Percentiles rank a stretch among this genome's conserved stretches.
These are phyloP conservation scores for Chrysanthemum seticuspe DNA, from an alignment of 129 eudicot species.

Conservation along the genomic window DNA sequence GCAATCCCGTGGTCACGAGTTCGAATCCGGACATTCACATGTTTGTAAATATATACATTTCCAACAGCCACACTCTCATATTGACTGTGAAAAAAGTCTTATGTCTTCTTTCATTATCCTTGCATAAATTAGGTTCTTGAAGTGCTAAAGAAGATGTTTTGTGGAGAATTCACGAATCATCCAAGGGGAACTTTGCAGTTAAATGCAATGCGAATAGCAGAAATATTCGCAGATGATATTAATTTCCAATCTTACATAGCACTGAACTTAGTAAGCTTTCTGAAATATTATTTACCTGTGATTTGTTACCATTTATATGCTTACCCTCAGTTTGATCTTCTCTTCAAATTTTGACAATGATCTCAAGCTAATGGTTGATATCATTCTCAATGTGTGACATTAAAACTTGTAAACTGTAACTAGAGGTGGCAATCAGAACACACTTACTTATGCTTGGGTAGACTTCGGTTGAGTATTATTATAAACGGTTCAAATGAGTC, in stretches of 20 bases:
- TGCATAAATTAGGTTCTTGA: constrained; percentile 58
- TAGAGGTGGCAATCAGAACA: no score
- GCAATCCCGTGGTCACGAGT: no score
- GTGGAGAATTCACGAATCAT: constrained; percentile 38
- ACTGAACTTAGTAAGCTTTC: constrained; percentile 56
- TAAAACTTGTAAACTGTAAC: no score
- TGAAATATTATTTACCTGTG: not conserved
- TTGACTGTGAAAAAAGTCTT: not conserved
- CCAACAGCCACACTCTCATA: no score
- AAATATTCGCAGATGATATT: constrained; percentile 74
- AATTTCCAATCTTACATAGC: constrained; percentile 64
- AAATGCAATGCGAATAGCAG: constrained; percentile 74
- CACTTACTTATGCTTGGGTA: no score
- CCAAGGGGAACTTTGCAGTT: constrained; percentile 73
- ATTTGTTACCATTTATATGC: not conserved
- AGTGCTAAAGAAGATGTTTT: constrained; percentile 55
- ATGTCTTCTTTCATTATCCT: not conserved
- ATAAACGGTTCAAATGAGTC: not conserved
- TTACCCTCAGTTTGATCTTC: no score
- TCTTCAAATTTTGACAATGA: no score
- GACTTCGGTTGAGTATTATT: not conserved
- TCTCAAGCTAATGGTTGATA: no score
- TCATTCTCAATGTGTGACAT: no score
- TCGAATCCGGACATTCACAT: no score
- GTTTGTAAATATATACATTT: no score